phyloP scores from a whole-genome alignment of 169 alveolate species.

The Babesia bovis region DNA sequence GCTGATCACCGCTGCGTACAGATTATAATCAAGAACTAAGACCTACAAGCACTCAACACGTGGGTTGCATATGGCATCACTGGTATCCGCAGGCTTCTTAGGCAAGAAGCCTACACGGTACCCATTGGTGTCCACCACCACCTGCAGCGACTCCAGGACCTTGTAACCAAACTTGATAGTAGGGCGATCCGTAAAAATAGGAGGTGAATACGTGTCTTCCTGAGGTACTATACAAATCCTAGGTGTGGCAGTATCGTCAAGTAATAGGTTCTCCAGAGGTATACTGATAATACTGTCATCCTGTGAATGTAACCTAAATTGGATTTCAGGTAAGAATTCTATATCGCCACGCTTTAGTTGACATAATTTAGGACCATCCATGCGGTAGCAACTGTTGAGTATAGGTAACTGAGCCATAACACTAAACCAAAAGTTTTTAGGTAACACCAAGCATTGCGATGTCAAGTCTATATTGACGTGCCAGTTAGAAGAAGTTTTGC shows the following conservation, averaged over 20 bases:
- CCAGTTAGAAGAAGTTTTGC: conserved; percentile 72
- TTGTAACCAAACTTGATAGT: conserved; percentile 73
- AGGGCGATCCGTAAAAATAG: conserved; percentile 70
- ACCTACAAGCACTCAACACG: conserved; percentile 42
- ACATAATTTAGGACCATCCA: conserved; percentile 51
- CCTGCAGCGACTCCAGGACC: conserved; percentile 71
- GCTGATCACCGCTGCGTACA: conserved; percentile 70
- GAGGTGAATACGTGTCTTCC: conserved; percentile 51
- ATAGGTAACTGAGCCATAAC: conserved; percentile 76
- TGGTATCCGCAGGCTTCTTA: conserved; percentile 46
- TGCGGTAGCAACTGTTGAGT: conserved; percentile 63
- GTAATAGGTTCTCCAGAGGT: conserved; percentile 64
- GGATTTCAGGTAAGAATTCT: conserved; percentile 55
- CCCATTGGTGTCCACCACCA: conserved; percentile 71
- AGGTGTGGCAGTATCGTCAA: conserved; percentile 56
- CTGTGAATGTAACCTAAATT: conserved; percentile 45
- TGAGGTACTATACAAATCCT: conserved; percentile 68
- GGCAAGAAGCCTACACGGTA: conserved; percentile 67
- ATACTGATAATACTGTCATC: conserved; percentile 3
- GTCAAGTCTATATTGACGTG: conserved; percentile 67
- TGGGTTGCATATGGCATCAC: conserved; percentile 59
- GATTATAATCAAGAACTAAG: background rate
- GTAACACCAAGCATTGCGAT: conserved; percentile 71
- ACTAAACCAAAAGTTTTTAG: conserved; percentile 77
- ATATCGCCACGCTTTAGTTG: conserved; percentile 14